These are phyloP conservation scores for Acorus gramineus DNA, from an alignment of 106 monocot genomes.

Conservation along the genomic window DNA sequence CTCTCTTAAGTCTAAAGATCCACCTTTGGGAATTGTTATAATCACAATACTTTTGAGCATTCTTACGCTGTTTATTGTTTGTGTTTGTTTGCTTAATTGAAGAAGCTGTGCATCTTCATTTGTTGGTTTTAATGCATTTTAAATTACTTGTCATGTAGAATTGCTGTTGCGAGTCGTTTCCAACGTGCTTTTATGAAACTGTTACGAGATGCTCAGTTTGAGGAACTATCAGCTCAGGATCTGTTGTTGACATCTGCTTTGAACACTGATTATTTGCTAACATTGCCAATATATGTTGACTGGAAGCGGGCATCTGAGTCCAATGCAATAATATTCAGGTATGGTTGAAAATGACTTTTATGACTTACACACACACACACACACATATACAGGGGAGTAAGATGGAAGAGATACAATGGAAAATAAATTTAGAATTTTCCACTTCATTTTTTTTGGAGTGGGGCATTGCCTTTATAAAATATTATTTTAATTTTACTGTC, in stretches of 20 bases:
- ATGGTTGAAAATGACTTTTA: no score
- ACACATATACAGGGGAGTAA: no score
- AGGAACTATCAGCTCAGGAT: slow-evolving; percentile 85
- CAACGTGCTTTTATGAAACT: slow-evolving; percentile 83
- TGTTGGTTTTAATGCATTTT: not conserved
- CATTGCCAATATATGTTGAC: slow-evolving; percentile 81
- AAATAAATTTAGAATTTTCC: no score
- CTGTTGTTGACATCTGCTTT: slow-evolving; percentile 64
- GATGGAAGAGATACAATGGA: not conserved
- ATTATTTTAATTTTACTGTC: no score
- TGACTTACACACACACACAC: no score
- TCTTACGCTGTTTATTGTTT: not conserved
- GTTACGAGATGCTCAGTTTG: slow-evolving; percentile 75
- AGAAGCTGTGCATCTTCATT: not conserved
- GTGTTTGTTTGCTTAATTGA: not conserved
- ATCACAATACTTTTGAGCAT: no score
- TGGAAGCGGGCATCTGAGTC: slow-evolving; percentile 89
- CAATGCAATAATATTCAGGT: slow-evolving; percentile 96
- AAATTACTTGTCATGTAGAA: slow-evolving; percentile 26
- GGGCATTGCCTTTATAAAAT: no score
- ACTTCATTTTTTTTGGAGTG: no score
- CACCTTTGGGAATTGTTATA: no score
- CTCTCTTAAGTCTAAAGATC: no score
- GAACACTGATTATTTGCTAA: slow-evolving; percentile 88
- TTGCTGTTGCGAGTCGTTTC: slow-evolving; percentile 50